These are phyloP conservation scores for Colletotrichum kahawae DNA, from an alignment of 2,329 filamentous ascomycete genomes.

Conservation along the genomic window DNA sequence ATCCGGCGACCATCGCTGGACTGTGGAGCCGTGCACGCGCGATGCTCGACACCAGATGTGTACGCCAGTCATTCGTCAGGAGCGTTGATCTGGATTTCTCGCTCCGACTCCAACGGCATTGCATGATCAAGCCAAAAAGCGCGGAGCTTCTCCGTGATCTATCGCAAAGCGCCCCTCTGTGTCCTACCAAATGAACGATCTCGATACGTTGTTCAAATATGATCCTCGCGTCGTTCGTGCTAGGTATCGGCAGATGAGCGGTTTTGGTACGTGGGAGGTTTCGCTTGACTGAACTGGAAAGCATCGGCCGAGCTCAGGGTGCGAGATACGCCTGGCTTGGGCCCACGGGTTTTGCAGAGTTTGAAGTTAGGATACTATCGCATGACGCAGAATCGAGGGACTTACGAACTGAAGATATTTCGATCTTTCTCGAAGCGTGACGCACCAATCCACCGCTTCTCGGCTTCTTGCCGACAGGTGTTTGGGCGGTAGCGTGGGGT, in stretches of 20 bases:
- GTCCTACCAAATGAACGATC: not conserved
- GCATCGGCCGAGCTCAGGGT: no score
- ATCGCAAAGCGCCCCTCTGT: not conserved
- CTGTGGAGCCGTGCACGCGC: not conserved
- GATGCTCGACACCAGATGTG: not conserved
- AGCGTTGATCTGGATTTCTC: not conserved
- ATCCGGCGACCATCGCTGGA: not conserved
- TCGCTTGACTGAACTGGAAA: not conserved
- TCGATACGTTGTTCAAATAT: no score
- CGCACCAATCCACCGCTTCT: no score
- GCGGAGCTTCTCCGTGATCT: not conserved
- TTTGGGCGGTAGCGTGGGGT: no score
- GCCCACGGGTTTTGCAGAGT: no score
- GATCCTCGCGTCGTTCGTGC: not conserved
- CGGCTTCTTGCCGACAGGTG: no score
- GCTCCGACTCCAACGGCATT: not conserved
- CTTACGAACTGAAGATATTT: no score
- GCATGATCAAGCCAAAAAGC: not conserved
- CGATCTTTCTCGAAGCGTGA: no score
- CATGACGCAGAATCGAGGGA: no score
- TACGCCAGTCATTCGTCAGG: not conserved
- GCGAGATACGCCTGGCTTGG: no score
- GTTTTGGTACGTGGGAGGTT: no score
- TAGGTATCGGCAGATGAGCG: not conserved
- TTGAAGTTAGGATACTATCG: no score